Base-by-base conservation (phyloP, 192 early-diverging fungal genomes). In the Spizellomyces punctatus region DNA sequence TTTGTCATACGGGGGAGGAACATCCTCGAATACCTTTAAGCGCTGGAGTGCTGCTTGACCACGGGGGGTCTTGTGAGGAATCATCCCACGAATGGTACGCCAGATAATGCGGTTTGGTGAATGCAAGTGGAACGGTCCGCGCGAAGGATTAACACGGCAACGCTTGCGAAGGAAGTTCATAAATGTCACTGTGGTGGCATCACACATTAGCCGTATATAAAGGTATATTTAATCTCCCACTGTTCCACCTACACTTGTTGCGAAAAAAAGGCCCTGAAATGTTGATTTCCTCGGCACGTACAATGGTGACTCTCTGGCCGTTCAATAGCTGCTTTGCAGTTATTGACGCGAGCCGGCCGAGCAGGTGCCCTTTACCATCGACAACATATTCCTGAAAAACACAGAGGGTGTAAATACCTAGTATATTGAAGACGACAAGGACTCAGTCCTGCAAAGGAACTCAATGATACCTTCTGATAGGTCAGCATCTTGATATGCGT, bases 1-100 rank as follows among this genome's bases (percentile, higher is more conserved):
- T 83, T 90, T 92, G 88, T 98, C 96, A 78, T 96, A 99, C 46
- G 95, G 95, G 77, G 98, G 88, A 66, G 98, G 96, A 68, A 98
- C 90, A 86, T 95, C 98, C 85, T 99, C 98, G 69, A 99, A 99
- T 82, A 98, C 92, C 94, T 97, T 97, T 83, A 98, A 84, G 83
- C 96, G 92, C 76, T 94, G 94, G 67, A 99, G 87, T 77, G 97
- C 96, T 56, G 93, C 93, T 74, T 94, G 92, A 88, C 97, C 97
- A 78, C 98, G 96, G 60, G 95, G 83, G 72, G 96, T 96, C 92
- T 98, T 98, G 93, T 99, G 98, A 67, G 98, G 95, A 79, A 98
- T 81, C 98, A 99, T 99, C 76, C 98, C 98, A 66, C 98, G 95
- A 81, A 99, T 87, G 59, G 91, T 88, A 76, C 95, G 92, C 89